phyloP scores from a whole-genome alignment of 768 basidiomycete species.

The Kwoniella dendrophila region DNA sequence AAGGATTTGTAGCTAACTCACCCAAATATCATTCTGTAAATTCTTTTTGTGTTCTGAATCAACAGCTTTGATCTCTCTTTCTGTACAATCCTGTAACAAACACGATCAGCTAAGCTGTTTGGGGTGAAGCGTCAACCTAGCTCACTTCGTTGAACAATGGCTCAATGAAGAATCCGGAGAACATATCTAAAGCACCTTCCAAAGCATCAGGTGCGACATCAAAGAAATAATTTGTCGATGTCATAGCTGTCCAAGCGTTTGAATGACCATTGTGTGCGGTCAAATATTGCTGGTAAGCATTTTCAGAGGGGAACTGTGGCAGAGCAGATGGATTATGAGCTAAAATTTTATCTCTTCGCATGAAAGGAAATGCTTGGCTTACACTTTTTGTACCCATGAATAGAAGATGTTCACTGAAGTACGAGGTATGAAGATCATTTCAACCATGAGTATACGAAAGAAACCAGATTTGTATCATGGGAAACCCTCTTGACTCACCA shows the following conservation, averaged over 20 bases:
- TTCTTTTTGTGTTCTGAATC: conserved; percentile 86
- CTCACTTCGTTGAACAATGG: conserved; percentile 68
- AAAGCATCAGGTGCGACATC: conserved; percentile 65
- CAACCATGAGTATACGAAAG: not conserved
- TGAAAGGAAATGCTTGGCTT: conserved; percentile 36
- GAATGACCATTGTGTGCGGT: conserved; percentile 67
- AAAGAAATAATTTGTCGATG: conserved; percentile 84
- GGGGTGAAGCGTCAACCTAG: not conserved
- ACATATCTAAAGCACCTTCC: conserved; percentile 54
- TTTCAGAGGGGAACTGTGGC: conserved; percentile 64
- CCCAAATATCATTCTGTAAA: conserved; percentile 74
- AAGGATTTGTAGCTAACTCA: conserved; percentile 60
- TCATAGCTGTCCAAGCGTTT: conserved; percentile 90
- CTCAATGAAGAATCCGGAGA: conserved; percentile 79
- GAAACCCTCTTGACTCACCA: conserved; percentile 38
- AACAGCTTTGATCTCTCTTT: conserved; percentile 75
- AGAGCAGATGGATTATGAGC: not conserved
- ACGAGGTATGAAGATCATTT: too few relatives aligned
- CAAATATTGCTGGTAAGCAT: conserved; percentile 76
- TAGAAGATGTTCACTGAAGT: conserved; percentile 75
- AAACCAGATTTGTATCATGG: not conserved
- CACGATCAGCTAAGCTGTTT: not conserved
- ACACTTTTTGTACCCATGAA: conserved; percentile 77
- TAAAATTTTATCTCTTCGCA: conserved; percentile 4
- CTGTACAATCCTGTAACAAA: conserved; percentile 49